phyloP scores from a whole-genome alignment of 768 basidiomycete genomes.

The Xerocomus spinulosus region DNA sequence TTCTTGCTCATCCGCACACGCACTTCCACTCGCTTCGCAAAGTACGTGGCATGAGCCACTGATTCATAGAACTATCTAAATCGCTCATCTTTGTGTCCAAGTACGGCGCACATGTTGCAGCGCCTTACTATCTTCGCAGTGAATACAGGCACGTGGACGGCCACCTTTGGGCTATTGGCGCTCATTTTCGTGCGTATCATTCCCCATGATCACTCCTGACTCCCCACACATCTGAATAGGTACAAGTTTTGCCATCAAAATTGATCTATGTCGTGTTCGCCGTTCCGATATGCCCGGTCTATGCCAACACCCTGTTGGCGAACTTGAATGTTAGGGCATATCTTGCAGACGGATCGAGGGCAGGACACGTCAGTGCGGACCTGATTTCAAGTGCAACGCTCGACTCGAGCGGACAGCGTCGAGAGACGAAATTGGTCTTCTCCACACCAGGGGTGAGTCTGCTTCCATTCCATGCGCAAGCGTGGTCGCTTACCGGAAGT shows the following conservation, averaged over 20 bases:
- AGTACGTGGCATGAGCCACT: too few relatives aligned
- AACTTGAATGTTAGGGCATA: slow-evolving; percentile 6
- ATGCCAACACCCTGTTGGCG: slow-evolving; percentile 2
- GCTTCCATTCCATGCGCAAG: too few relatives aligned
- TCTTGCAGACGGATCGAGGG: neutral
- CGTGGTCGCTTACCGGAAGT: too few relatives aligned
- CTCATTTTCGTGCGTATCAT: neutral
- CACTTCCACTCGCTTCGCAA: too few relatives aligned
- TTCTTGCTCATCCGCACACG: neutral
- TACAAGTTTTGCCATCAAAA: neutral
- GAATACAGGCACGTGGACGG: neutral
- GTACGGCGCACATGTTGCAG: neutral
- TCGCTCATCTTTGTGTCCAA: neutral
- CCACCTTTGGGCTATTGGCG: neutral
- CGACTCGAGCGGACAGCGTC: too few relatives aligned
- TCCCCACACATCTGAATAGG: neutral
- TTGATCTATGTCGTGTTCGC: neutral
- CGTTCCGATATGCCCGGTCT: neutral
- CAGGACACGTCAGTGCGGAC: too few relatives aligned
- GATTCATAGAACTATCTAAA: neutral
- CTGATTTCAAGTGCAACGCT: too few relatives aligned
- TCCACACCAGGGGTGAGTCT: too few relatives aligned
- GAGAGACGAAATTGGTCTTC: too few relatives aligned
- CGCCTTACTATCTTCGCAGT: neutral
- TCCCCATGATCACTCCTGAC: too few relatives aligned